Evolutionary conservation across 495 filamentous ascomycete species (phyloP).

Genomic region (Penicillium arizonense): DNA sequence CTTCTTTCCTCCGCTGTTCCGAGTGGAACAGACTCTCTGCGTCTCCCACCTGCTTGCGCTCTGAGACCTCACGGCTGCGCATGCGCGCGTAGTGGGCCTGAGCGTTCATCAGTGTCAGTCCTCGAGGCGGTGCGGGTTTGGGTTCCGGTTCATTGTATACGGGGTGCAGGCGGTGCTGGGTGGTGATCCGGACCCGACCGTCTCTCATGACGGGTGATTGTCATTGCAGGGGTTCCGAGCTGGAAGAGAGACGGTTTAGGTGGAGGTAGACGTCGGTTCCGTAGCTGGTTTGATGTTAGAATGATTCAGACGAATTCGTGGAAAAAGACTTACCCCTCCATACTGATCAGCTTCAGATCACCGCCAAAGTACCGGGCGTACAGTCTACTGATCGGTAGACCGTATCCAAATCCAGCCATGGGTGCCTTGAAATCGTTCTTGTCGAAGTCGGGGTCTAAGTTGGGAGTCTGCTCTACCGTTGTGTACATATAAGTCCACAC

Average conservation of each 20-base stretch:
- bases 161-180: constrained; percentile 46
- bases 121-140: constrained; percentile 58
- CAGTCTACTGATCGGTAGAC: constrained; percentile 85
- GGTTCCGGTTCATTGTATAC: constrained; percentile 38
- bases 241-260: constrained; percentile 90
- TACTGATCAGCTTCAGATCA: constrained; percentile 95
- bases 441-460: constrained; percentile 94
- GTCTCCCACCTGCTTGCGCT: constrained; percentile 85
- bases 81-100: constrained; percentile 52
- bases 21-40: constrained; percentile 57
- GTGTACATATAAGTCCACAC: constrained; percentile 99
- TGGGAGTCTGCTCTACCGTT: constrained; percentile 93
- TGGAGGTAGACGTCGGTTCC: constrained; percentile 98
- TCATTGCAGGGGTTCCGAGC: constrained; percentile 96
- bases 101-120: constrained; percentile 77
- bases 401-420: constrained; percentile 98
- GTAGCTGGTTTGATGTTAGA: constrained; percentile 59
- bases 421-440: constrained; percentile 99
- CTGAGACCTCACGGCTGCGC: constrained; percentile 69
- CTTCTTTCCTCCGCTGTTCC: constrained; percentile 25
- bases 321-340: constrained; percentile 84
- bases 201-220: constrained; percentile 96
- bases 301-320: not conserved
- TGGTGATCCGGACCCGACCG: constrained; percentile 49
- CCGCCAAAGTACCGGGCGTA: constrained; percentile 98